Evolutionary conservation across 2,329 filamentous ascomycete genomes (phyloP).

Genomic region (Verticillium dahliae): DNA sequence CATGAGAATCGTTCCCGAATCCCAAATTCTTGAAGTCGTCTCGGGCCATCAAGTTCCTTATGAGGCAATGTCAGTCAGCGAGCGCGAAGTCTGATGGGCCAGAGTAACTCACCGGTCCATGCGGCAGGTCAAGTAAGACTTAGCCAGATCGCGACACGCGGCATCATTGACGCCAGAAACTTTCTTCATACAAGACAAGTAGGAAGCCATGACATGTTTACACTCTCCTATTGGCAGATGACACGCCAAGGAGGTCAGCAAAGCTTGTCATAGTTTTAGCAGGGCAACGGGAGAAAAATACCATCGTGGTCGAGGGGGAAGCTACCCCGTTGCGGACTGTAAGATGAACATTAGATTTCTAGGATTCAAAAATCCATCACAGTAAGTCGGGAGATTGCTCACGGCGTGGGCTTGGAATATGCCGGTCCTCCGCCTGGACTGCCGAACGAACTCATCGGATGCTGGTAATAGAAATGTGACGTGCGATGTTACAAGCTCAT

Average conservation of each 20-base stretch:
- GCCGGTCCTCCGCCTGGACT: conserved; percentile 60
- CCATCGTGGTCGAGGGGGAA: conserved; percentile 95
- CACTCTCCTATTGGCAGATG: conserved; percentile 64
- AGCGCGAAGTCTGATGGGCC: neutral
- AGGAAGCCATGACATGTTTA: conserved; percentile 78
- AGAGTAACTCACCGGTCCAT: conserved; percentile 75
- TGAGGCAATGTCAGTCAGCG: neutral
- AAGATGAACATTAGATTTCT: neutral
- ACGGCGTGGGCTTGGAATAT: conserved; percentile 65
- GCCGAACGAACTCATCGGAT: conserved; percentile 59
- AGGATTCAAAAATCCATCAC: neutral
- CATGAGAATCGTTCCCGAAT: conserved; percentile 39
- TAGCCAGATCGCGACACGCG: conserved; percentile 78
- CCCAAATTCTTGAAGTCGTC: conserved; percentile 95
- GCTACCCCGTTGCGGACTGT: conserved; percentile 80
- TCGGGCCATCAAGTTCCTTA: conserved; percentile 87
- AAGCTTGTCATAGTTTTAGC: neutral
- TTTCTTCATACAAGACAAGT: conserved; percentile 81
- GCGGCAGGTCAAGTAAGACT: conserved; percentile 80
- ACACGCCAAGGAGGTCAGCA: conserved; percentile 1
- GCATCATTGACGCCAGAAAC: conserved; percentile 79
- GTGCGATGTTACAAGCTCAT: too few relatives aligned
- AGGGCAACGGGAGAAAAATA: conserved; percentile 10
- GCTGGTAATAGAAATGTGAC: too few relatives aligned
- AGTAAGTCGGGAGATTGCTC: conserved; percentile 21